A percentile compares a stretch with the other conserved stretches of the same genome.
Conservation (phyloP, 768 basidiomycete species). For the Russula earlei region DNA sequence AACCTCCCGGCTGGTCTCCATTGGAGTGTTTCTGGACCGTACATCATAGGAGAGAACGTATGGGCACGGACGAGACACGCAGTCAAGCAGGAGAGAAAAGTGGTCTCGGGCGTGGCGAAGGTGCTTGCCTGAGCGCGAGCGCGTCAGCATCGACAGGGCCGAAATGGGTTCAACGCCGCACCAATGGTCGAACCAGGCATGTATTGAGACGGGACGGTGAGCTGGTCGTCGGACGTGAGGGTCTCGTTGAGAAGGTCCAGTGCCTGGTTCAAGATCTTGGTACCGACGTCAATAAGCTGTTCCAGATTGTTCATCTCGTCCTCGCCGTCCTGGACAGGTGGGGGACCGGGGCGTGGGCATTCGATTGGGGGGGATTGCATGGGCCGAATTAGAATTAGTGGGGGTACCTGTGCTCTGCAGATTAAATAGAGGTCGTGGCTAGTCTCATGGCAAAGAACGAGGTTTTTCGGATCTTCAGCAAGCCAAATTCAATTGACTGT, state of each 20-base stretch:
- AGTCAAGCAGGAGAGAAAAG: slow-evolving; percentile 57
- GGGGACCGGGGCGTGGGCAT: not conserved
- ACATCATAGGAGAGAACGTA: slow-evolving; percentile 66
- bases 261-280: slow-evolving; percentile 60
- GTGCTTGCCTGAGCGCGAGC: slow-evolving; percentile 56
- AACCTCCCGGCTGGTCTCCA: slow-evolving; percentile 59
- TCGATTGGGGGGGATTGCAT: not conserved
- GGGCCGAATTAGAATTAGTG: no score
- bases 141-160: not conserved
- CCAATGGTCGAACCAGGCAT: slow-evolving; percentile 87
- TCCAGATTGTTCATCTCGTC: slow-evolving; percentile 28
- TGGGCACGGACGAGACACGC: slow-evolving; percentile 36
- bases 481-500: slow-evolving; percentile 28
- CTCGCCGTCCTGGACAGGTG: slow-evolving; percentile 7
- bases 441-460: slow-evolving; percentile 8
- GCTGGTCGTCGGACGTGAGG: slow-evolving; percentile 59
- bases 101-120: slow-evolving; percentile 80
- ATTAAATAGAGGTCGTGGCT: no score
- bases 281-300: slow-evolving; percentile 58
- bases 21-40: slow-evolving; percentile 69
- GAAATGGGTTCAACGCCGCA: slow-evolving; percentile 24
- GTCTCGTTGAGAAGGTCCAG: slow-evolving; percentile 60
- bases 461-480: not conserved
- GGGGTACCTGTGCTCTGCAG: no score
- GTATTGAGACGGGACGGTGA: slow-evolving; percentile 56